phyloP scores from a whole-genome alignment of 768 basidiomycete species.

The Hericium erinaceus region DNA sequence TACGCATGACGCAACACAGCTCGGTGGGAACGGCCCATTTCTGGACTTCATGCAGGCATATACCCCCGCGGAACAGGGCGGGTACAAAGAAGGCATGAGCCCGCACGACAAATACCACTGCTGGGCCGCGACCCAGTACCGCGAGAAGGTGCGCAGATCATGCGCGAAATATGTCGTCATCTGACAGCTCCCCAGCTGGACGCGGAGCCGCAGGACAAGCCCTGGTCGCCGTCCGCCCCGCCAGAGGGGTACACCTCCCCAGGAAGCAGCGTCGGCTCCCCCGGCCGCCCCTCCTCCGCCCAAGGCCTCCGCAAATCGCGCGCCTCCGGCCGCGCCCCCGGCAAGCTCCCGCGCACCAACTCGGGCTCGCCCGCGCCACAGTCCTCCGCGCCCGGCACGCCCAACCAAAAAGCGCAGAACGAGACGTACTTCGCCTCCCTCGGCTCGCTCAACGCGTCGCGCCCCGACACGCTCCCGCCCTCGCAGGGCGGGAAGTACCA shows the following conservation, averaged over 20 bases:
- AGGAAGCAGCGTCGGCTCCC: conserved; percentile 28
- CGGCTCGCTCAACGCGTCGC: conserved; percentile 70
- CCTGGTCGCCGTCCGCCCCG: conserved; percentile 73
- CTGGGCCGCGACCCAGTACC: conserved; percentile 92
- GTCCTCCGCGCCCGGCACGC: conserved; percentile 25
- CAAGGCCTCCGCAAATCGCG: conserved; percentile 87
- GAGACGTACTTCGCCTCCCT: conserved; percentile 81
- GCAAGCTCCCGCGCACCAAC: conserved; percentile 39
- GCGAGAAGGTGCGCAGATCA: conserved; percentile 63
- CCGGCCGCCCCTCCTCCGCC: conserved; percentile 59
- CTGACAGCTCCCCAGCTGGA: conserved; percentile 49
- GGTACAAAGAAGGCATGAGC: conserved; percentile 53
- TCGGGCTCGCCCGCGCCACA: conserved; percentile 43
- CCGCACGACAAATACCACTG: conserved; percentile 79
- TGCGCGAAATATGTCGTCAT: background rate
- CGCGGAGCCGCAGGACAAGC: conserved; percentile 58
- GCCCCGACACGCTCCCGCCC: conserved; percentile 76
- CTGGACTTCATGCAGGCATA: conserved; percentile 70
- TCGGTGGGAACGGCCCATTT: conserved; percentile 85
- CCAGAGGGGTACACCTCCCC: conserved; percentile 36
- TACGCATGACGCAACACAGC: conserved; percentile 30
- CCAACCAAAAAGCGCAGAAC: conserved; percentile 70
- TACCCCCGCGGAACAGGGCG: conserved; percentile 53
- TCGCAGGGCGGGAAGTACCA: conserved; percentile 90
- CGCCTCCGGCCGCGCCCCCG: conserved; percentile 47